phyloP scores from a whole-genome alignment of 768 basidiomycete species.

The Phanerochaete sordida region DNA sequence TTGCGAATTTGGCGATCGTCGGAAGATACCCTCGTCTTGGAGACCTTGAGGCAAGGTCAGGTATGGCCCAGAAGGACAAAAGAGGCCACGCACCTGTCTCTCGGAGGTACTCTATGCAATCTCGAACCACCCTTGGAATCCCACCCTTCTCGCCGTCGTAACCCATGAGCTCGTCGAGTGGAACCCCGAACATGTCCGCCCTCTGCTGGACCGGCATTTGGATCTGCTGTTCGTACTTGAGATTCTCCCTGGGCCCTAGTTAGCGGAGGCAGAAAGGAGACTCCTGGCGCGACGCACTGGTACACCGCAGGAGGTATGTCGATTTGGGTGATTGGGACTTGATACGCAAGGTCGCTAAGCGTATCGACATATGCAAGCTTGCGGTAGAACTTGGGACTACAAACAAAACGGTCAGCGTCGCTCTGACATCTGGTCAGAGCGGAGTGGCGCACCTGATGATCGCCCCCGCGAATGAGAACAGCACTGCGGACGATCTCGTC shows the following conservation, averaged over 20 bases:
- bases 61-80: not conserved
- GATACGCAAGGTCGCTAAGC: conserved; percentile 69
- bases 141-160: conserved; percentile 78
- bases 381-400: conserved; percentile 84
- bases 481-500: conserved; percentile 45
- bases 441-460: conserved; percentile 64
- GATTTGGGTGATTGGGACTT: conserved; percentile 84
- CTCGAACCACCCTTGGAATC: conserved; percentile 76
- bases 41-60: conserved; percentile 34
- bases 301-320: conserved; percentile 83
- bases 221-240: conserved; percentile 69
- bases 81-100: conserved; percentile 39
- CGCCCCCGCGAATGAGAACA: conserved; percentile 84
- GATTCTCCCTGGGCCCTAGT: conserved; percentile 58
- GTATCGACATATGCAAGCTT: conserved; percentile 78
- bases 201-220: conserved; percentile 57
- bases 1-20: conserved; percentile 72
- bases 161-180: conserved; percentile 82
- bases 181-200: conserved; percentile 74
- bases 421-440: not conserved
- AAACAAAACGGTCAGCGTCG: not conserved
- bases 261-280: not conserved
- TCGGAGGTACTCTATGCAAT: conserved; percentile 68
- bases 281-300: conserved; percentile 45
- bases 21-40: conserved; percentile 76